Conservation (phyloP, 805 yeast genomes). For the Peterozyma xylosa region DNA sequence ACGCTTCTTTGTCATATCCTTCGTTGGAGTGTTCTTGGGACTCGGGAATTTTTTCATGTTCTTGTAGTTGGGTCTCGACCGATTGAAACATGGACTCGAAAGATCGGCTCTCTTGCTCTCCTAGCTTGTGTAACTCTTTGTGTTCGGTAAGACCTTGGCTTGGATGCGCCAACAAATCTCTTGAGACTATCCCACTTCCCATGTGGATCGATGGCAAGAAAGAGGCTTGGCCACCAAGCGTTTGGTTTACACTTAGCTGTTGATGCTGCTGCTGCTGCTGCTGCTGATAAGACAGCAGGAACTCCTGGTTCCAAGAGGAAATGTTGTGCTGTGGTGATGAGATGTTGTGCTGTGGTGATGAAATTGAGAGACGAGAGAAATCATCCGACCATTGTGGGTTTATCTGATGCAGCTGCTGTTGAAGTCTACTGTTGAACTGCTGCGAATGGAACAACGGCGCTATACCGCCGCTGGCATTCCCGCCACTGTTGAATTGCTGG, state of each 20-base stretch:
- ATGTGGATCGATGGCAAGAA: neutral
- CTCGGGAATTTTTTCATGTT: neutral
- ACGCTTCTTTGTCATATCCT: conserved; percentile 19
- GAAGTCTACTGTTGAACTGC: neutral
- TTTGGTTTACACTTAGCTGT: too few relatives aligned
- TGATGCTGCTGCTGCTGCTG: conserved; percentile 3
- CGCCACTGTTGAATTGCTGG: conserved; percentile 19
- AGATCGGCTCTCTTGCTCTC: neutral
- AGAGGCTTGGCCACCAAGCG: too few relatives aligned
- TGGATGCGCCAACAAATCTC: neutral
- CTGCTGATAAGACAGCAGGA: neutral
- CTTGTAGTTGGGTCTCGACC: conserved; percentile 17
- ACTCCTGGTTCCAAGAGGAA: neutral
- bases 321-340: conserved; percentile 5
- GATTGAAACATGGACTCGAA: conserved; percentile 21
- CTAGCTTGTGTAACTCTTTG: conserved; percentile 6
- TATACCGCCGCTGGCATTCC: neutral
- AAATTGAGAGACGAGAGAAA: conserved; percentile 1
- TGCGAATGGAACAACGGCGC: neutral
- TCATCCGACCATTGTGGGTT: conserved; percentile 1
- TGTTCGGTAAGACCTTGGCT: conserved; percentile 2
- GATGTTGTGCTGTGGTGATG: conserved; percentile 3
- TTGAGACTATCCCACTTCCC: neutral
- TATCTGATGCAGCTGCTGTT: neutral
- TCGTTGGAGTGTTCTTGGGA: conserved; percentile 7